phyloP scores from a whole-genome alignment of 768 basidiomycete species.

The Macrolepiota fuliginosa region DNA sequence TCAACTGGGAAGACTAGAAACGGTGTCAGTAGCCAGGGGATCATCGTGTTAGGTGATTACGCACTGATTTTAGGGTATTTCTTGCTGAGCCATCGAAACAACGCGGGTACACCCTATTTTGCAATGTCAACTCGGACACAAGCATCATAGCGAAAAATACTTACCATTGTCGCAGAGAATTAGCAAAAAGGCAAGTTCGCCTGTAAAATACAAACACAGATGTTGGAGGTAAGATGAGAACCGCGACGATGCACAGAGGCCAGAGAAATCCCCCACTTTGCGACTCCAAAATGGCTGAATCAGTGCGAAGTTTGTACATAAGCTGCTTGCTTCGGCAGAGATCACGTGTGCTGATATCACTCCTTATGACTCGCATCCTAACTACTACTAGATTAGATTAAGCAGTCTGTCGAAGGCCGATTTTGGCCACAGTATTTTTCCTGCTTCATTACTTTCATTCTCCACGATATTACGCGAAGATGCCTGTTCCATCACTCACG shows the following conservation, averaged over 20 bases:
- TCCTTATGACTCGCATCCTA: not conserved
- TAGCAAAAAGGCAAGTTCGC: not conserved
- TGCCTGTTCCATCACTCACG: constrained; percentile 32
- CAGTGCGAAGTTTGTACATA: constrained; percentile 9
- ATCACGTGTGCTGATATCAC: constrained; percentile 9
- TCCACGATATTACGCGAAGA: constrained; percentile 12
- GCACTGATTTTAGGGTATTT: constrained; percentile 97
- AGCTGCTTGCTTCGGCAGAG: not conserved
- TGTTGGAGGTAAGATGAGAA: not conserved
- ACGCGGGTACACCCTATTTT: constrained; percentile 89
- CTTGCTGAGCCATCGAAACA: constrained; percentile 98
- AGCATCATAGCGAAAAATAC: not conserved
- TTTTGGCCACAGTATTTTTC: not conserved
- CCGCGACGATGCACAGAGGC: not conserved
- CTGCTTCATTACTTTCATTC: not conserved
- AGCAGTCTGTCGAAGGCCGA: not conserved
- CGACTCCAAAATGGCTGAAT: not conserved
- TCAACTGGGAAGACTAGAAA: constrained; percentile 66
- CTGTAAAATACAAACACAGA: not conserved
- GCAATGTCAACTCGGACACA: not conserved
- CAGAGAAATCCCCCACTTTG: not conserved
- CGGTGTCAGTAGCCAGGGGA: not conserved
- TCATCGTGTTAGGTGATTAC: constrained; percentile 23
- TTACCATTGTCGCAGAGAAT: constrained; percentile 7
- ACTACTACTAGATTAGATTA: not conserved